Evolutionary conservation across 805 yeast species (phyloP).

Genomic region (Starmerella lactis-condensi): DNA sequence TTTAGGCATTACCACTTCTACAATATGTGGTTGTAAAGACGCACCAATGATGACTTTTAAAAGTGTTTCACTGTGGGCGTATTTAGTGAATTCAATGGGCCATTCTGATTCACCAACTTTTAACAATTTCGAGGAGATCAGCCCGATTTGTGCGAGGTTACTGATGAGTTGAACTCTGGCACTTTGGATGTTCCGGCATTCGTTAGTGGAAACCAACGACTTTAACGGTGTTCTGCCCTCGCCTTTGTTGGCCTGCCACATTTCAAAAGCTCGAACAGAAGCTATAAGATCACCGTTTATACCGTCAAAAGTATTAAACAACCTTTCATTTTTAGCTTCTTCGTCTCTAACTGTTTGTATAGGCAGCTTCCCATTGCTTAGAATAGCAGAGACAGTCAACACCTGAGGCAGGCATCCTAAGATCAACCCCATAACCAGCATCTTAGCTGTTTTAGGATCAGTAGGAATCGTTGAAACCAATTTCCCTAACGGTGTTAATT

Average conservation of each 20-base stretch:
- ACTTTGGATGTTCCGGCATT: slow-evolving; percentile 53
- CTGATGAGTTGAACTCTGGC: slow-evolving; percentile 52
- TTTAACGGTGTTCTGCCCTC: slow-evolving; percentile 1
- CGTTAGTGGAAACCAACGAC: slow-evolving; percentile 13
- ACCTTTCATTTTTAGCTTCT: slow-evolving; percentile 22
- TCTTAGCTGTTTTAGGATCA: slow-evolving; percentile 70
- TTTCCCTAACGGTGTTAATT: slow-evolving; percentile 58
- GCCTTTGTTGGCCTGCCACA: slow-evolving; percentile 23
- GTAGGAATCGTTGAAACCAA: slow-evolving; percentile 66
- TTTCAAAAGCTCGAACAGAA: slow-evolving; percentile 37
- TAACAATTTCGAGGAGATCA: slow-evolving; percentile 29
- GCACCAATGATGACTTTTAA: slow-evolving; percentile 58
- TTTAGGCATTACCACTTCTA: slow-evolving; percentile 66
- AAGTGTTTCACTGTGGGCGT: slow-evolving; percentile 39
- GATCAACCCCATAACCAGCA: slow-evolving; percentile 58
- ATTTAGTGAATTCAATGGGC: slow-evolving; percentile 10
- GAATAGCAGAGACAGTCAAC: slow-evolving; percentile 61
- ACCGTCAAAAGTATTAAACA: slow-evolving; percentile 17
- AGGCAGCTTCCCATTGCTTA: slow-evolving; percentile 50
- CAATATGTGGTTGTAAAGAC: slow-evolving; percentile 65
- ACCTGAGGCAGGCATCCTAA: slow-evolving; percentile 67
- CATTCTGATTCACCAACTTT: slow-evolving; percentile 25
- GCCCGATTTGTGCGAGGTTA: slow-evolving; percentile 60
- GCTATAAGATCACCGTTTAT: slow-evolving; percentile 65
- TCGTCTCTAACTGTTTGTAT: slow-evolving; percentile 43